These are phyloP conservation scores for Dichomitus squalens DNA, from an alignment of 1,284 basidiomycete genomes.

Conservation along the genomic window DNA sequence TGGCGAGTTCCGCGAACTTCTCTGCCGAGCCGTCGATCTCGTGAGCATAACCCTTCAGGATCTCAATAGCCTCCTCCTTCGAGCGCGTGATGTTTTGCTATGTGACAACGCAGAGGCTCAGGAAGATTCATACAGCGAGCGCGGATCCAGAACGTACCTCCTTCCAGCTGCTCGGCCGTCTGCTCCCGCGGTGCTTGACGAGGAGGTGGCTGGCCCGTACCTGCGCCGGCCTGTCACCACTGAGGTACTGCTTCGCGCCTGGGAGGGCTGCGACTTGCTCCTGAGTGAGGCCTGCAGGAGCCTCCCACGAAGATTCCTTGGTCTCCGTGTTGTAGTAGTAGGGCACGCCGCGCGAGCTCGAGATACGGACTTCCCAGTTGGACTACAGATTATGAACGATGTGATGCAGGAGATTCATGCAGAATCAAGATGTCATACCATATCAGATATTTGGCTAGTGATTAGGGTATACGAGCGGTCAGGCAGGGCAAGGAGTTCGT, in stretches of 20 bases:
- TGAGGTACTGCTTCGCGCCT: constrained; percentile 60
- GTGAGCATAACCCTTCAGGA: constrained; percentile 65
- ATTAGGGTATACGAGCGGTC: too few species aligned
- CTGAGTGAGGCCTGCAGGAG: constrained; percentile 66
- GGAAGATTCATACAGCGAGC: not conserved
- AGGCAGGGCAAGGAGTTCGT: too few species aligned
- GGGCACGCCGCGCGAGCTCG: constrained; percentile 75
- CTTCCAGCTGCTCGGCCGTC: constrained; percentile 91
- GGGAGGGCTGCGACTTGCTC: constrained; percentile 69
- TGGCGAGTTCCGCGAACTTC: constrained; percentile 79
- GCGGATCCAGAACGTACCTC: constrained; percentile 59
- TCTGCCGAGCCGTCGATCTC: constrained; percentile 62
- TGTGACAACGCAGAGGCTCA: not conserved
- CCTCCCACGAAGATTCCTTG: constrained; percentile 82
- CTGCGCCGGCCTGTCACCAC: constrained; percentile 46
- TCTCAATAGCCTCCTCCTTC: constrained; percentile 85
- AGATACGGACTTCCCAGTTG: constrained; percentile 83
- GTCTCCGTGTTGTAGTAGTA: constrained; percentile 89
- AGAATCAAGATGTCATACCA: too few species aligned
- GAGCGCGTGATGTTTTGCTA: constrained; percentile 85
- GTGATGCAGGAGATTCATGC: too few species aligned
- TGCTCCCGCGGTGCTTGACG: constrained; percentile 88
- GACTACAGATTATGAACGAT: constrained; percentile 6
- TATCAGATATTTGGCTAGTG: too few species aligned
- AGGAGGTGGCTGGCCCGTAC: constrained; percentile 95